Conservation (phyloP, 192 early-diverging fungal genomes). For the Rhizoclosmatium sp. region DNA sequence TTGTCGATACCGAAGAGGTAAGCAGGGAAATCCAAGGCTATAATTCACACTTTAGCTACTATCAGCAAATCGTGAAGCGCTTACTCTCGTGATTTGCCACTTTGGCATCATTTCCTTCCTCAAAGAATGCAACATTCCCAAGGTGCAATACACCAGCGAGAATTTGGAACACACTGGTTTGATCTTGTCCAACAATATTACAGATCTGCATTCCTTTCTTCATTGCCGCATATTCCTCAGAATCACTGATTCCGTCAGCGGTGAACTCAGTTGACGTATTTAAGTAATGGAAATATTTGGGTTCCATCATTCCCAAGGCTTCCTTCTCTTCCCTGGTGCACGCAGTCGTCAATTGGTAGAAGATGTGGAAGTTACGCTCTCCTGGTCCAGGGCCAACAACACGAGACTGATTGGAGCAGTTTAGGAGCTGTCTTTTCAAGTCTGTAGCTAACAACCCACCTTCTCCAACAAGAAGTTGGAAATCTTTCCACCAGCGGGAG, state of each 20-base stretch:
- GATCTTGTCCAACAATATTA: conserved; percentile 80
- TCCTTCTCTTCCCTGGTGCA: conserved; percentile 49
- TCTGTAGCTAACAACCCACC: conserved; percentile 49
- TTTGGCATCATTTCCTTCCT: conserved; percentile 75
- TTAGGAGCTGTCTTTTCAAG: background rate
- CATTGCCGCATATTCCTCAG: conserved; percentile 85
- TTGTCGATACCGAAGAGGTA: conserved; percentile 55
- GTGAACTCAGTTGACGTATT: conserved; percentile 51
- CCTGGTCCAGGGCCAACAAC: conserved; percentile 93
- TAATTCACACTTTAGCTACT: conserved; percentile 4
- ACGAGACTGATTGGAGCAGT: conserved; percentile 68
- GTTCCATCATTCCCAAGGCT: conserved; percentile 62
- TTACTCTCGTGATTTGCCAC: conserved; percentile 45
- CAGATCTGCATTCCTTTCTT: conserved; percentile 92
- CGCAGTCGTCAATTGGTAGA: conserved; percentile 64
- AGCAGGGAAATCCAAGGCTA: conserved; percentile 63
- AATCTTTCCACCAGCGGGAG: conserved; percentile 96
- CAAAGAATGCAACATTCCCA: conserved; percentile 91
- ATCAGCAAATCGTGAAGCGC: conserved; percentile 22
- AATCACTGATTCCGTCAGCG: conserved; percentile 95
- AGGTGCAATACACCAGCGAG: conserved; percentile 95
- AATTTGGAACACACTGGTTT: conserved; percentile 89
- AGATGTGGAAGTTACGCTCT: conserved; percentile 98
- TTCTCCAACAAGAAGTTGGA: conserved; percentile 98
- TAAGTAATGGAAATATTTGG: conserved; percentile 61